Evolutionary conservation across 352 stramenopile species (phyloP).

Genomic region (Phytophthora fragariaefolia): DNA sequence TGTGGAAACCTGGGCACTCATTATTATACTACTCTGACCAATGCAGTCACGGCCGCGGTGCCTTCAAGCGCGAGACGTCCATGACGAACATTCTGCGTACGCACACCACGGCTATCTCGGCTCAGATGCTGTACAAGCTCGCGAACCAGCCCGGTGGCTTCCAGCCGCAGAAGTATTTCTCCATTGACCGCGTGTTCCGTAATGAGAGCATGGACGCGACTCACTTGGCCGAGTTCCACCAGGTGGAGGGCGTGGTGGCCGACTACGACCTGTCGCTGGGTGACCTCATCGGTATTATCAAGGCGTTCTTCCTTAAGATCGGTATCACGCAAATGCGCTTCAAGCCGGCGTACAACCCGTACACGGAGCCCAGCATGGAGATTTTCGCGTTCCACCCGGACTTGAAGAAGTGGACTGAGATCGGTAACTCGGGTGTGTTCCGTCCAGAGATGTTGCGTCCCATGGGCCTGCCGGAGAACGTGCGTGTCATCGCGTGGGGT

Average conservation of each 20-base stretch:
- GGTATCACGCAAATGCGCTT: constrained; percentile 99
- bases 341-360: constrained; percentile 99
- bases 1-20: background rate
- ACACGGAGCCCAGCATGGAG: constrained; percentile 99
- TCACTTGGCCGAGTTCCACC: constrained; percentile 99
- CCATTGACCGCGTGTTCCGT: constrained; percentile 99
- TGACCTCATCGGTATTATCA: constrained; percentile 99
- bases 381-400: constrained; percentile 99
- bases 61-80: constrained; percentile 95
- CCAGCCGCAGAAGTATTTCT: constrained; percentile 98
- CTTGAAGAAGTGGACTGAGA: constrained; percentile 99
- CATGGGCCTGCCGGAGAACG: constrained; percentile 99
- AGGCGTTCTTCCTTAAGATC: constrained; percentile 99
- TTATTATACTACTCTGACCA: background rate
- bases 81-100: constrained; percentile 99
- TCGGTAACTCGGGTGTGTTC: constrained; percentile 99
- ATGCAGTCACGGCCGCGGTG: constrained; percentile 73
- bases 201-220: constrained; percentile 99
- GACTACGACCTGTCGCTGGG: constrained; percentile 99
- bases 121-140: constrained; percentile 99
- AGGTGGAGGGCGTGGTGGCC: constrained; percentile 98
- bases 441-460: constrained; percentile 99
- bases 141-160: constrained; percentile 96
- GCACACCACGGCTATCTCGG: constrained; percentile 99
- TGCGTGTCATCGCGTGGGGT: constrained; percentile 99